Evolutionary conservation across 1,284 basidiomycete species (phyloP).

Genomic region (Marasmius fiardii): DNA sequence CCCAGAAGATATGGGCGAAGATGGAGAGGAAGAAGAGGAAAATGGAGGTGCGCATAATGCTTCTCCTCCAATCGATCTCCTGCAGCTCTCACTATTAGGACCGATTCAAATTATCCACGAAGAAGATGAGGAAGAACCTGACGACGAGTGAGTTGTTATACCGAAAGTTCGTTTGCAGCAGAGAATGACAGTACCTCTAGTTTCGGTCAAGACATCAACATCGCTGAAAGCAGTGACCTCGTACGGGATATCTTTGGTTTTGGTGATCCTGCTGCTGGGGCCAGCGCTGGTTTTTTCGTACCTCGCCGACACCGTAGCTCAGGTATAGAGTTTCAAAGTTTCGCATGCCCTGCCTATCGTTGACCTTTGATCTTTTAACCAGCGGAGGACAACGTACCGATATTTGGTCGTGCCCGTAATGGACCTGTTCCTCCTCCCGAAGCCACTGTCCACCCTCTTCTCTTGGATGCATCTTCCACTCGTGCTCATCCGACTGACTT

Average conservation of each 20-base stretch:
- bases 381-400: conserved; percentile 52
- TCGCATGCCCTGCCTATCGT: background rate
- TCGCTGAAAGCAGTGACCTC: conserved; percentile 38
- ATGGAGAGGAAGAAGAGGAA: conserved; percentile 56
- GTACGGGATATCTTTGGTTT: conserved; percentile 52
- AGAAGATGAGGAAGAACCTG: conserved; percentile 59
- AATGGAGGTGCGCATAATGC: conserved; percentile 34
- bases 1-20: conserved; percentile 42
- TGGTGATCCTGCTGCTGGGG: conserved; percentile 38
- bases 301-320: conserved; percentile 49
- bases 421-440: conserved; percentile 49
- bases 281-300: conserved; percentile 50
- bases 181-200: conserved; percentile 26
- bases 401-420: conserved; percentile 62
- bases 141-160: conserved; percentile 53
- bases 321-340: conserved; percentile 32
- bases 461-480: conserved; percentile 59
- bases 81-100: conserved; percentile 24
- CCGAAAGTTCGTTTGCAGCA: background rate
- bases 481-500: conserved; percentile 43
- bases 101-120: conserved; percentile 53
- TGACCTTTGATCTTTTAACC: background rate
- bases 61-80: background rate
- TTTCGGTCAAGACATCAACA: conserved; percentile 46
- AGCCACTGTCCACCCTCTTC: conserved; percentile 77